These are phyloP conservation scores for Aquilaria malaccensis DNA, from an alignment of 345 rosid genomes.

Conservation along the genomic window DNA sequence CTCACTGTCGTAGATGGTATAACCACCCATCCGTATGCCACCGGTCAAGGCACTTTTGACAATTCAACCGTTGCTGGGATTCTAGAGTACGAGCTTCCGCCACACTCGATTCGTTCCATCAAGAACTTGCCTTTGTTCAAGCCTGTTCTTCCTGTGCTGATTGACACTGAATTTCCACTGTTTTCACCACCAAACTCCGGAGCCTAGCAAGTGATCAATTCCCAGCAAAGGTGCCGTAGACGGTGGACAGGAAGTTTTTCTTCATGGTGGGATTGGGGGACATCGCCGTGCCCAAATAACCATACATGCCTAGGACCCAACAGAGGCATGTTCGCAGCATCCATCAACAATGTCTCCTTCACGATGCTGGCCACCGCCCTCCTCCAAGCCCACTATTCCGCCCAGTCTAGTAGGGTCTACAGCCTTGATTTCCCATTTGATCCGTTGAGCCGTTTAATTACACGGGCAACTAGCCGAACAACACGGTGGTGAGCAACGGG, in stretches of 20 bases:
- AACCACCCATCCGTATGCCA: slow-evolving; percentile 54
- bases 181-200: slow-evolving; percentile 37
- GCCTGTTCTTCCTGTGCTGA: slow-evolving; percentile 44
- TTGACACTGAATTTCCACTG: slow-evolving; percentile 44
- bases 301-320: slow-evolving; percentile 69
- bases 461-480: slow-evolving; percentile 51
- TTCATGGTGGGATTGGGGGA: slow-evolving; percentile 56
- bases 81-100: slow-evolving; percentile 25
- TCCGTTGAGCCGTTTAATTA: slow-evolving; percentile 46
- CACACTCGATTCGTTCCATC: slow-evolving; percentile 20
- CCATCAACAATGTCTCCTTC: slow-evolving; percentile 56
- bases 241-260: slow-evolving; percentile 40
- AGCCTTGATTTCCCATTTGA: slow-evolving; percentile 34
- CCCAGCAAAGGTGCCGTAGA: slow-evolving; percentile 55
- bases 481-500: slow-evolving; percentile 51
- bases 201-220: slow-evolving; percentile 32
- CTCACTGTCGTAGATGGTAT: slow-evolving; percentile 38
- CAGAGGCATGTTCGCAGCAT: slow-evolving; percentile 53
- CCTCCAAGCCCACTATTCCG: slow-evolving; percentile 51
- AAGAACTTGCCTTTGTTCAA: slow-evolving; percentile 36
- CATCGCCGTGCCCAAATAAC: slow-evolving; percentile 44
- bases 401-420: slow-evolving; percentile 42
- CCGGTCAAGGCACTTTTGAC: slow-evolving; percentile 58
- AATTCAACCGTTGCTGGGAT: slow-evolving; percentile 36
- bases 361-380: slow-evolving; percentile 51